Conservation (phyloP, 1,139 yeast genomes). For the Geotrichum australiense region DNA sequence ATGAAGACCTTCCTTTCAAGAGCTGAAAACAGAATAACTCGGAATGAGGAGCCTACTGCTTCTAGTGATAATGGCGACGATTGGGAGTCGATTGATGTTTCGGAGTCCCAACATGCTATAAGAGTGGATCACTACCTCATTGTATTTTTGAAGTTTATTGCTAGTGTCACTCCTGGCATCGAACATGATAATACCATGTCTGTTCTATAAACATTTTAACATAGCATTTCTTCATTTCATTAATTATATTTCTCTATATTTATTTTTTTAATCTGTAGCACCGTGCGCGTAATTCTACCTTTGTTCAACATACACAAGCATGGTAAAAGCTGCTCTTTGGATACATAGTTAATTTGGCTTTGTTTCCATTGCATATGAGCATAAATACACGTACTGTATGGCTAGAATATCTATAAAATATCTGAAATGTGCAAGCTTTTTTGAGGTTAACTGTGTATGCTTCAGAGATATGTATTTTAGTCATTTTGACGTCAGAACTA, state of each 20-base stretch:
- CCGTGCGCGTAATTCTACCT: not conserved
- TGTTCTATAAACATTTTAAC: conserved; percentile 42
- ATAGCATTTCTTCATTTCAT: not conserved
- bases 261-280: not conserved
- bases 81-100: conserved; percentile 33
- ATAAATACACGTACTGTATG: too few species aligned
- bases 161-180: conserved; percentile 96
- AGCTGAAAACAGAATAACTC: conserved; percentile 42
- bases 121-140: conserved; percentile 88
- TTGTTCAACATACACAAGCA: not conserved
- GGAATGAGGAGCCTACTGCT: conserved; percentile 25
- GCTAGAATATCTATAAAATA: too few species aligned
- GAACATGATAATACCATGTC: conserved; percentile 97
- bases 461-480: too few species aligned
- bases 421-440: too few species aligned
- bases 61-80: conserved; percentile 29
- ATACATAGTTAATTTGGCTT: too few species aligned
- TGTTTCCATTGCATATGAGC: too few species aligned
- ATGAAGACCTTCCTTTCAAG: conserved; percentile 80
- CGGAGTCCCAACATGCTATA: conserved; percentile 40
- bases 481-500: too few species aligned
- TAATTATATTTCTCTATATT: not conserved
- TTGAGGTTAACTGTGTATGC: too few species aligned
- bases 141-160: conserved; percentile 83
- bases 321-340: not conserved